Base-by-base conservation (phyloP, 495 filamentous ascomycete genomes). In the Poronia punctata region DNA sequence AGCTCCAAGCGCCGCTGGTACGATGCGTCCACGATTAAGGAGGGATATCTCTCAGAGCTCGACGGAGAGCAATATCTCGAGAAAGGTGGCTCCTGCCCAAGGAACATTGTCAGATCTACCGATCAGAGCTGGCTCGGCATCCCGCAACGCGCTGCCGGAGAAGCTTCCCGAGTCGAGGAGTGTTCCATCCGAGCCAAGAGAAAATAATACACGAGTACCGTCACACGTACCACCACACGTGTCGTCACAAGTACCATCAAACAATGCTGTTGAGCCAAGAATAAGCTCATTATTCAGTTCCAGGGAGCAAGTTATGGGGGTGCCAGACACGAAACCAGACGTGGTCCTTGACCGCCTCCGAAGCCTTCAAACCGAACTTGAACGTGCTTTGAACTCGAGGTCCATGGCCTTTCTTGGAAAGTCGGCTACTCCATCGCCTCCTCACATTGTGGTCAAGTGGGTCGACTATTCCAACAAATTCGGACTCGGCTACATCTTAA, bases 391-490 rank as follows among this genome's bases (percentile, higher is more conserved):
- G 3, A 75, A 77, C 34, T 57, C 68, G 24, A 65, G 71, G 19
- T 69, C 72, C 7, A 72, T 69, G 61, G 70, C 68, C 1, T 59
- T 74, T 15, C 44, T 71, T 4, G 38, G 65, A 7, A 64, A 66
- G 46, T 52, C 59, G 18, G 56, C 56, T 23, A 55, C 62, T 3
- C 62, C 66, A 17, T 44, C 67, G 0, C 58, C 60, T 12, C 70
- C 71, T 5, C 67, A 70, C 21, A 68, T 81, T 20, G 84, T 94
- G 16, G 81, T 88, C 16, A 92, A 90, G 56, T 94, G 87, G 87
- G 87, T 94, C n/a, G 87, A 94, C 51, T 94, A 92, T 50, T 88
- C 86, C 18, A 92, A 92, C 59, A 86, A 86, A 49, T 89, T 88
- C 52, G 87, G 87, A 1, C 72, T 90, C 26, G 87, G 86, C 4